Base-by-base conservation (phyloP, 1,284 basidiomycete genomes). In the Tetrapyrgos nigripes region DNA sequence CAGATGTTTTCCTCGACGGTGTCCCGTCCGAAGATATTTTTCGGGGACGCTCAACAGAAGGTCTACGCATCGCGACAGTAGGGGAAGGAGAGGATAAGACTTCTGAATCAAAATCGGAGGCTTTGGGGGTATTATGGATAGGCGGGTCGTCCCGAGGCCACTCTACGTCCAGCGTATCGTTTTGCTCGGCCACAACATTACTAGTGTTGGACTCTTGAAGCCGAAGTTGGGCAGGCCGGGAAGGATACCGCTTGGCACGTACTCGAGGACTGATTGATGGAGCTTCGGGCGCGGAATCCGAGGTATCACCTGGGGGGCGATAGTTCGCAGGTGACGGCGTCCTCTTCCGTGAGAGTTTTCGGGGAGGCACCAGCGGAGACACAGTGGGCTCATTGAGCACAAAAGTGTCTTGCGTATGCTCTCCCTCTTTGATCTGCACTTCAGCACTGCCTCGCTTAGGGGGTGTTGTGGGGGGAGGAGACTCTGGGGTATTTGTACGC, bases 131-230 rank as follows among this genome's bases (percentile, higher is more conserved):
- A 48, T 75, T 74, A 13, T 76, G 69, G 48, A 64, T 57, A 26
- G 89, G 86, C 31, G 73, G 71, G 9, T 85, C 85, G 14, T 58
- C 56, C n/a, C 81, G 79, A 35, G 80, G 77, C 76, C 80, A 83
- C 45, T 86, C 84, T 0, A 84, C 82, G 13, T 72, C 76, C 27
- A 87, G 70, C 13, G 73, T 77, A 3, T 78, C 67, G 33, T 64
- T 73, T 54, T 73, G 69, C 53, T 79, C 74, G 44, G 66, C 64
- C 6, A 65, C 61, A 31, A 62, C 44, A 50, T 58, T 65, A 43
- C 56, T 53, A 54, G 51, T 62, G 50, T 58, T 65, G 49, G 52
- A 59, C 48, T 76, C 76, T 66, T 72, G 79, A 13, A 82, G 76
- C 26, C 79, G 78, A 52, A 88, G 69, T 59, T 78, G 81, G 8